Conservation (phyloP, 2,329 filamentous ascomycete species). For the Colletotrichum incanum region DNA sequence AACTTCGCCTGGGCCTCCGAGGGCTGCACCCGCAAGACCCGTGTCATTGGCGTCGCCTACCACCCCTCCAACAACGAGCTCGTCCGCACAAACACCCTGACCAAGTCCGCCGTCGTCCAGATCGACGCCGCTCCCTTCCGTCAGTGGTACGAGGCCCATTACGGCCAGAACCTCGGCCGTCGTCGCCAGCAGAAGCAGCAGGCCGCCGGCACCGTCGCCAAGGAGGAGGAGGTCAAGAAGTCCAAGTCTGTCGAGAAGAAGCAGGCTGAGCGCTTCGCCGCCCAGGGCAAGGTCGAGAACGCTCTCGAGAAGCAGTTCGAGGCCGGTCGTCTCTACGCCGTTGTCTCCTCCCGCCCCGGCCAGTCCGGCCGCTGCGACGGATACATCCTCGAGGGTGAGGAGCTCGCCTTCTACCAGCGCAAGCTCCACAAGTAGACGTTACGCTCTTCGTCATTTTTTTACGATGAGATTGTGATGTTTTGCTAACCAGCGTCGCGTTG, state of each 20-base stretch:
- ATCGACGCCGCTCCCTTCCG: slow-evolving; percentile 98
- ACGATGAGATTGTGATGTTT: slow-evolving; percentile 5
- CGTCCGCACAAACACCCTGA: slow-evolving; percentile 99
- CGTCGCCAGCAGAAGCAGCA: slow-evolving; percentile 88
- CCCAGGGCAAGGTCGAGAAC: slow-evolving; percentile 91
- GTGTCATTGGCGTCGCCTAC: slow-evolving; percentile 98
- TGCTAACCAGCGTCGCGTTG: slow-evolving; percentile 19
- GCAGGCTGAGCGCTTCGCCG: slow-evolving; percentile 89
- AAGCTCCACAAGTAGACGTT: slow-evolving; percentile 94
- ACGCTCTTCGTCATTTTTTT: slow-evolving; percentile 11
- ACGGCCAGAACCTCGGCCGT: slow-evolving; percentile 90
- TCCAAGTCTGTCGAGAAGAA: slow-evolving; percentile 96
- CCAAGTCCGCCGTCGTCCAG: slow-evolving; percentile 98
- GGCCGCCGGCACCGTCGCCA: slow-evolving; percentile 66
- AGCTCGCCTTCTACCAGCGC: slow-evolving; percentile 99
- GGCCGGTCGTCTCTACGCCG: slow-evolving; percentile 96
- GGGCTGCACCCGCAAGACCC: slow-evolving; percentile 98
- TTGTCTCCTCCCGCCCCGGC: slow-evolving; percentile 92
- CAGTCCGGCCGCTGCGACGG: slow-evolving; percentile 98
- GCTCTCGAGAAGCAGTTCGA: slow-evolving; percentile 99
- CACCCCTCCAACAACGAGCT: slow-evolving; percentile 99
- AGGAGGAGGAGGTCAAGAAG: slow-evolving; percentile 87
- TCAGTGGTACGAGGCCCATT: slow-evolving; percentile 99
- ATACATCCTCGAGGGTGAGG: slow-evolving; percentile 99
- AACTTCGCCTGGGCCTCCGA: slow-evolving; percentile 99